These are phyloP conservation scores for Citrus glauca DNA, from an alignment of 345 rosid species.

Conservation along the genomic window DNA sequence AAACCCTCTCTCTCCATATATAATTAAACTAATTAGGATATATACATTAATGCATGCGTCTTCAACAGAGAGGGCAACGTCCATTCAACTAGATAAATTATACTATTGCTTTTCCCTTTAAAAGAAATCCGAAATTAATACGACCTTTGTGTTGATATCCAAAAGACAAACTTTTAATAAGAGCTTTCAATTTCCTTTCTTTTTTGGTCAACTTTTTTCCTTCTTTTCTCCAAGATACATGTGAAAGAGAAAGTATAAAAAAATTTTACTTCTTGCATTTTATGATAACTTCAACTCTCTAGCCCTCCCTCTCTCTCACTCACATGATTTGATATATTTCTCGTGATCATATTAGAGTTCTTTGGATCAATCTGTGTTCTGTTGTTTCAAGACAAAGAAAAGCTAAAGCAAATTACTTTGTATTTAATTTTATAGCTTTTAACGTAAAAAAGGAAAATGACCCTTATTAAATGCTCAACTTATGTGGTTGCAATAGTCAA, in stretches of 20 bases:
- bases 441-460: not conserved
- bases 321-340: conserved; percentile 17
- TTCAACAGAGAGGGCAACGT: not conserved
- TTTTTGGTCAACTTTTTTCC: not conserved
- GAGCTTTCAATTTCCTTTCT: not conserved
- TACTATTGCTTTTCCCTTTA: not conserved
- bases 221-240: conserved; percentile 14
- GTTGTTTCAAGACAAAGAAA: not conserved
- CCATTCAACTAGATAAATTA: not conserved
- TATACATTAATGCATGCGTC: not conserved
- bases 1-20: not conserved
- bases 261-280: not conserved
- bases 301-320: not conserved
- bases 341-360: conserved; percentile 15
- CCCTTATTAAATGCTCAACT: not conserved
- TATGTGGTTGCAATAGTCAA: conserved; percentile 16
- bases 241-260: conserved; percentile 15
- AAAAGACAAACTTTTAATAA: not conserved
- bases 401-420: not conserved
- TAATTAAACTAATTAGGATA: too few species aligned
- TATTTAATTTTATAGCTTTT: not conserved
- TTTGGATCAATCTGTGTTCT: not conserved
- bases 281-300: not conserved
- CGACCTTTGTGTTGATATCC: not conserved
- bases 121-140: not conserved